These are phyloP conservation scores for Geopyxis carbonaria DNA, from an alignment of 495 filamentous ascomycete species.

Conservation along the genomic window DNA sequence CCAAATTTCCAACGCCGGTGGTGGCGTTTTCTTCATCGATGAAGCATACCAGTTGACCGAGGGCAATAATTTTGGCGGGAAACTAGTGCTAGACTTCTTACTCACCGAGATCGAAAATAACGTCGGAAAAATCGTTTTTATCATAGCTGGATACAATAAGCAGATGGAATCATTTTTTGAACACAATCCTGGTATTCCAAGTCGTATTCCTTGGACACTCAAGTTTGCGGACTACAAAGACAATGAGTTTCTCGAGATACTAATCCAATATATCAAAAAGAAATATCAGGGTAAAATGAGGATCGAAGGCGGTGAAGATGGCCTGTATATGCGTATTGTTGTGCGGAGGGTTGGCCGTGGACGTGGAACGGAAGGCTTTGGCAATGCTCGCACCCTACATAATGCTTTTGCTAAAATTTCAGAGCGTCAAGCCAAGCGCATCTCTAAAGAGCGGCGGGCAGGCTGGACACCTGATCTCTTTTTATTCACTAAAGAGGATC, in stretches of 20 bases:
- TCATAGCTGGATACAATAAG: constrained; percentile 57
- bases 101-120: constrained; percentile 58
- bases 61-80: constrained; percentile 31
- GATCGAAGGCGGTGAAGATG: constrained; percentile 39
- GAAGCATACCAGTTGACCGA: constrained; percentile 51
- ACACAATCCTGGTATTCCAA: constrained; percentile 55
- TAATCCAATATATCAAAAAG: constrained; percentile 28
- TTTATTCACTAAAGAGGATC: constrained; percentile 40
- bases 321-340: constrained; percentile 50
- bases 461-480: constrained; percentile 25
- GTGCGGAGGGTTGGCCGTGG: constrained; percentile 42
- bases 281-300: constrained; percentile 38
- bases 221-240: constrained; percentile 37
- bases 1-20: constrained; percentile 36
- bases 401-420: constrained; percentile 39
- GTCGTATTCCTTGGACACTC: constrained; percentile 47
- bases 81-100: constrained; percentile 50
- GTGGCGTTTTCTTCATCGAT: constrained; percentile 47
- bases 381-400: constrained; percentile 52
- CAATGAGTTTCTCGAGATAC: constrained; percentile 31
- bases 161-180: constrained; percentile 63
- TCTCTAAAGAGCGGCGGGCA: constrained; percentile 28
- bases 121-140: constrained; percentile 58
- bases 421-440: constrained; percentile 40
- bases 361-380: constrained; percentile 46